Percentiles rank a stretch among this genome's conserved stretches.
These are phyloP conservation scores for Aspergillus proliferans DNA, from an alignment of 2,329 filamentous ascomycete genomes.

Conservation along the genomic window DNA sequence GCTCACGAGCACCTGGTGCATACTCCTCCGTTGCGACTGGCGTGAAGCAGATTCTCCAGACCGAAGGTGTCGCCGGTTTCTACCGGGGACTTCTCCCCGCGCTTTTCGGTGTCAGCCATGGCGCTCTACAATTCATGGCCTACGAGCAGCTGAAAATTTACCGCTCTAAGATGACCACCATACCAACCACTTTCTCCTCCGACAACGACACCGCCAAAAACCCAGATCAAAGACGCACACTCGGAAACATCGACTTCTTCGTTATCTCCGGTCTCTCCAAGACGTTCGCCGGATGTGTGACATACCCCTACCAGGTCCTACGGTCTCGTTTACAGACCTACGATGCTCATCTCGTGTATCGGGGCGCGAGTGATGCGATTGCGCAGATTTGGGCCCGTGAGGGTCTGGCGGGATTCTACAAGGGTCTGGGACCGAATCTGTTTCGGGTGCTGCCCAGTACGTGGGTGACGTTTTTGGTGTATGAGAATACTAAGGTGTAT, in stretches of 20 bases:
- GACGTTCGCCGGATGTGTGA: constrained; percentile 78
- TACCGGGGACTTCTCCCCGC: constrained; percentile 82
- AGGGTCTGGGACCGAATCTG: constrained; percentile 82
- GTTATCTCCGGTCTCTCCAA: constrained; percentile 74
- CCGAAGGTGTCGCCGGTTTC: constrained; percentile 72
- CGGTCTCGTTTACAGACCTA: constrained; percentile 85
- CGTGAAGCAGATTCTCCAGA: constrained; percentile 56
- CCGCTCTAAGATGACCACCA: constrained; percentile 40
- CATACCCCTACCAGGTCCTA: constrained; percentile 93
- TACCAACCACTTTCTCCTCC: constrained; percentile 9
- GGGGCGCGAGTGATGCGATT: constrained; percentile 65
- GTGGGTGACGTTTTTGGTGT: constrained; percentile 93
- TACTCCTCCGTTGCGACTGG: constrained; percentile 75
- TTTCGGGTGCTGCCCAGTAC: constrained; percentile 87
- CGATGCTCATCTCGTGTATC: constrained; percentile 68
- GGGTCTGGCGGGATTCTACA: constrained; percentile 79
- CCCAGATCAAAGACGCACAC: constrained; percentile 19
- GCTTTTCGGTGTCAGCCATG: constrained; percentile 80
- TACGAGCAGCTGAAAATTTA: constrained; percentile 72
- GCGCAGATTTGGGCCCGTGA: constrained; percentile 71
- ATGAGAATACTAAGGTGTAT: constrained; percentile 83
- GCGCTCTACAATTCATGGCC: constrained; percentile 90
- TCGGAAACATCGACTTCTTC: constrained; percentile 72
- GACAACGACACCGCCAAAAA: neutral
- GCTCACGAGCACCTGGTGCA: constrained; percentile 65